Conservation (phyloP, 768 basidiomycete species). For the Clitopilus passeckerianus region DNA sequence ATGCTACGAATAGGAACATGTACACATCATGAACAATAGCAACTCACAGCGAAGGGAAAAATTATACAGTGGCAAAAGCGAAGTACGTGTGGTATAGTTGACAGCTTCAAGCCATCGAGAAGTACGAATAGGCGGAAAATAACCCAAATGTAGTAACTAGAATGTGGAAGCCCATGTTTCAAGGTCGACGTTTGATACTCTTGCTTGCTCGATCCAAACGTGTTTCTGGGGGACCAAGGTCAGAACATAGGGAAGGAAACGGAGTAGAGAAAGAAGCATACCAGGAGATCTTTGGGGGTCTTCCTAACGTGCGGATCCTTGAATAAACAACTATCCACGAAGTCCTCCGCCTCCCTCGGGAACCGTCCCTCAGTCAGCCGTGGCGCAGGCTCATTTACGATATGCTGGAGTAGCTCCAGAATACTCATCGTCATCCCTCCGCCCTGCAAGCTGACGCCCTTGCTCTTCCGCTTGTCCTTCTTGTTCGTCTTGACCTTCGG, state of each 20-base stretch:
- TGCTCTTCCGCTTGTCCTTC: conserved; percentile 83
- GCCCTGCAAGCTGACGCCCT: conserved; percentile 90
- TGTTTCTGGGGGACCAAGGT: conserved; percentile 48
- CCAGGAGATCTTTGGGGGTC: conserved; percentile 85
- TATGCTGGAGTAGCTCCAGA: conserved; percentile 93
- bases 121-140: not conserved
- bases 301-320: conserved; percentile 84
- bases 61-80: not conserved
- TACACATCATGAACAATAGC: not conserved
- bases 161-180: conserved; percentile 80
- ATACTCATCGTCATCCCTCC: conserved; percentile 98
- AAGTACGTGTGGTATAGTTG: not conserved
- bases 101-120: not conserved
- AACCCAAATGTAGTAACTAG: conserved; percentile 18
- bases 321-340: conserved; percentile 84
- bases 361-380: conserved; percentile 67
- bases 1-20: not conserved
- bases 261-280: conserved; percentile 30
- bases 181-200: conserved; percentile 59
- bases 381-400: conserved; percentile 98
- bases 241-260: not conserved
- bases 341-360: conserved; percentile 72
- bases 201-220: conserved; percentile 67
- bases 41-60: not conserved
- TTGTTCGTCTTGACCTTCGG: conserved; percentile 34